A percentile compares a stretch with the other conserved stretches of the same genome.
Conservation (phyloP, 2,329 filamentous ascomycete species). For the Chaetomium olivaceum region DNA sequence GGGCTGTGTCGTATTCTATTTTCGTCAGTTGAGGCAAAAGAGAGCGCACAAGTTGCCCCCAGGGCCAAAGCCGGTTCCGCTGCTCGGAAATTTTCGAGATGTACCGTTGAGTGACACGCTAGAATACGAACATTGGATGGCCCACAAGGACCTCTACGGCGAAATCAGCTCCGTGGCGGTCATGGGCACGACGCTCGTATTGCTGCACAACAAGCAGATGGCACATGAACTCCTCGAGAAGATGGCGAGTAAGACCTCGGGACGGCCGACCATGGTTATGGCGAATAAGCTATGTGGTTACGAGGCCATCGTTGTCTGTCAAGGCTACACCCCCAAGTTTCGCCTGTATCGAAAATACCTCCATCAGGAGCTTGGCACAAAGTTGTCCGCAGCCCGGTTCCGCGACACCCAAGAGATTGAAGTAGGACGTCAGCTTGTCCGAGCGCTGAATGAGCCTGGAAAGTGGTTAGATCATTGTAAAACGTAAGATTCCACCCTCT, state of each 20-base stretch:
- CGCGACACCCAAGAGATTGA: neutral
- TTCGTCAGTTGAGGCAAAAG: too few relatives aligned
- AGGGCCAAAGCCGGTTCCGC: neutral
- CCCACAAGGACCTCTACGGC: neutral
- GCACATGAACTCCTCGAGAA: neutral
- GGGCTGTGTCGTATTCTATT: too few relatives aligned
- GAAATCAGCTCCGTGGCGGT: neutral
- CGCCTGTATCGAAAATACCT: neutral
- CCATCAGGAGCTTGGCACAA: neutral
- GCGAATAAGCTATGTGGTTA: neutral
- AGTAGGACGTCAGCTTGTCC: neutral
- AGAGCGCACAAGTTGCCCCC: neutral
- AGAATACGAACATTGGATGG: neutral
- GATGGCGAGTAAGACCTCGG: neutral
- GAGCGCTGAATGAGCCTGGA: neutral
- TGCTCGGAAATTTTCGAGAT: neutral
- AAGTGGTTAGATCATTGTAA: neutral
- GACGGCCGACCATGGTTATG: neutral
- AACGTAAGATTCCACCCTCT: neutral
- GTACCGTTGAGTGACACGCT: neutral
- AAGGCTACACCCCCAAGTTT: neutral
- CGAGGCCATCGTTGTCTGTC: neutral
- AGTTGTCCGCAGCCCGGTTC: neutral
- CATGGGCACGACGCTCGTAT: neutral
- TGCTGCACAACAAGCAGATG: neutral